Conservation (phyloP, 176 grass and related monocot genomes). For the Musa schizocarpa region DNA sequence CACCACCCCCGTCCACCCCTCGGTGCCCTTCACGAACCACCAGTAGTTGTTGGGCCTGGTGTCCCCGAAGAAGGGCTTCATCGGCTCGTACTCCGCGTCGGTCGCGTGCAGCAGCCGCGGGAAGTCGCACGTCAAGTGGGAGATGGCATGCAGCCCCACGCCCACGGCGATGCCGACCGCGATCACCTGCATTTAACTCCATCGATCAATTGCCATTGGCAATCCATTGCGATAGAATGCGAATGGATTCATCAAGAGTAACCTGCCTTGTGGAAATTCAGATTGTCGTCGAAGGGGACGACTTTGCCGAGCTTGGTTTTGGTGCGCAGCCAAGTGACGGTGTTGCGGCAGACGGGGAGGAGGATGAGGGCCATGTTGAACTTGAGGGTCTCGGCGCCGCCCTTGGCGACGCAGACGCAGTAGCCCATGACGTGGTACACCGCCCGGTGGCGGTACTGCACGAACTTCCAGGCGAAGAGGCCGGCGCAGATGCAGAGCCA, state of each 20-base stretch:
- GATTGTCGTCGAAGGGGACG: constrained; percentile 39
- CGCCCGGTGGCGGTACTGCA: constrained; percentile 26
- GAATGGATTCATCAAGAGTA: no score
- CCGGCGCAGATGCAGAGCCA: constrained; percentile 27
- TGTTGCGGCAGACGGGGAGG: constrained; percentile 40
- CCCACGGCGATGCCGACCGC: constrained; percentile 34
- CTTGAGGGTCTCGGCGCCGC: constrained; percentile 38
- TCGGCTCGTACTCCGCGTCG: constrained; percentile 46
- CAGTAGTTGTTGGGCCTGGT: constrained; percentile 52
- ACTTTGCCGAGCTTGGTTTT: constrained; percentile 22
- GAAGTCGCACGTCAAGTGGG: constrained; percentile 91
- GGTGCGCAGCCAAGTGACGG: constrained; percentile 36
- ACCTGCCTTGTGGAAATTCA: constrained; percentile 35
- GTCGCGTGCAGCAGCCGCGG: constrained; percentile 57
- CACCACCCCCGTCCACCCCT: constrained; percentile 82
- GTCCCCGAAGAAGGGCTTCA: constrained; percentile 57
- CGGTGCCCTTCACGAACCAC: constrained; percentile 90
- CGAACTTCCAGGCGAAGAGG: constrained; percentile 36
- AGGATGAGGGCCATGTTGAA: constrained; percentile 48
- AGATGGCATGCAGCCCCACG: constrained; percentile 51
- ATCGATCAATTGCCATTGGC: no score
- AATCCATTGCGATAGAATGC: no score
- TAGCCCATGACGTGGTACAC: constrained; percentile 35
- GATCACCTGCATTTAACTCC: not conserved
- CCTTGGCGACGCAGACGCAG: constrained; percentile 36